These are phyloP conservation scores for Thalassiosira oceanica DNA, from an alignment of 352 stramenopile species.

Conservation along the genomic window DNA sequence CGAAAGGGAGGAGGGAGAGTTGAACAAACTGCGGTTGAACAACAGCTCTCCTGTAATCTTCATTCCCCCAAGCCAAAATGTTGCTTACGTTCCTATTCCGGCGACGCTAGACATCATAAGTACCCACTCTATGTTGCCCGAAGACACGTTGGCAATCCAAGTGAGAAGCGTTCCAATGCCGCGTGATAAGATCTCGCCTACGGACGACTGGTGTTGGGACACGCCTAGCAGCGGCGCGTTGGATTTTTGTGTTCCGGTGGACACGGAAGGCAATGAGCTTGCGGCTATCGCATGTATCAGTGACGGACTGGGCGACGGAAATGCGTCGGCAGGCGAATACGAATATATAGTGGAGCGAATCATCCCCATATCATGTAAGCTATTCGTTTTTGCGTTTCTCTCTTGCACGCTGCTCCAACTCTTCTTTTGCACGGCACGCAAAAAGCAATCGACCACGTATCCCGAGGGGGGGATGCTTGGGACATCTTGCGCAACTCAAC, in stretches of 20 bases:
- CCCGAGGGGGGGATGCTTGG: conserved; percentile 29
- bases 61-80: no score
- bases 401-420: no score
- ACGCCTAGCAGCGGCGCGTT: conserved; percentile 9
- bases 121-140: conserved; percentile 12
- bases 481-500: conserved; percentile 29
- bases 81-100: conserved; percentile 15
- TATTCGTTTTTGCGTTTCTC: no score
- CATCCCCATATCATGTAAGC: conserved; percentile 31
- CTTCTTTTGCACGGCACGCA: no score
- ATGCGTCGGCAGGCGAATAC: conserved; percentile 11
- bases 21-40: no score
- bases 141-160: conserved; percentile 4
- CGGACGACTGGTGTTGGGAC: conserved; percentile 10
- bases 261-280: conserved; percentile 6
- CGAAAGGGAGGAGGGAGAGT: no score
- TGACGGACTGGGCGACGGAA: not conserved
- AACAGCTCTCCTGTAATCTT: no score
- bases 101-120: conserved; percentile 19
- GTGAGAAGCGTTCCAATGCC: conserved; percentile 24
- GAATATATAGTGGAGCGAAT: conserved; percentile 36
- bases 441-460: conserved; percentile 34
- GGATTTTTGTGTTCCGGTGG: conserved; percentile 12
- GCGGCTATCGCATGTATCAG: not conserved
- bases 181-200: conserved; percentile 8